Percentiles rank a stretch among this genome's conserved stretches.
Conservation (phyloP, 2,329 filamentous ascomycete species). For the Grosmannia serpens region DNA sequence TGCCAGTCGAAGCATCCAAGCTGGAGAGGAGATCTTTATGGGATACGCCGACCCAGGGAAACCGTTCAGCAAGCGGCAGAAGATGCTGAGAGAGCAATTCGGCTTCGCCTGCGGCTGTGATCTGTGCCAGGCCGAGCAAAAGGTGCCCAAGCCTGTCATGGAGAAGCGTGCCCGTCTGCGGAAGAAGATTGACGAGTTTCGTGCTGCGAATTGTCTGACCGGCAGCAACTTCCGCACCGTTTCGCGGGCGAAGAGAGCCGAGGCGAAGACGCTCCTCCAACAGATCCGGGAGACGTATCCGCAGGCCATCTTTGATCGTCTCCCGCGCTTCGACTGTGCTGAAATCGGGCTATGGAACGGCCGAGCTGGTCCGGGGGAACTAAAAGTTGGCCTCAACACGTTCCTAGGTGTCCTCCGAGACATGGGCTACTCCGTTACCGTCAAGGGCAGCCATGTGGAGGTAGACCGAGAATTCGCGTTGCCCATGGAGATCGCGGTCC, state of each 20-base stretch:
- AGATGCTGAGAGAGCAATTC: neutral
- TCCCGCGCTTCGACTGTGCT: constrained; percentile 1
- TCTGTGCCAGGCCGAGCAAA: neutral
- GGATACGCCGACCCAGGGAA: neutral
- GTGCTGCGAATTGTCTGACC: neutral
- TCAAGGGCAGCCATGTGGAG: neutral
- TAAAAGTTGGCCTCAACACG: neutral
- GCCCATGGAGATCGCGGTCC: neutral
- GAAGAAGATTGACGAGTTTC: neutral
- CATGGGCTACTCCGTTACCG: neutral
- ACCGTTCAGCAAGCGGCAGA: neutral
- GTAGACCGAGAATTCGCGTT: neutral
- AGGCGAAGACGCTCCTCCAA: neutral
- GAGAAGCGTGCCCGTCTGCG: neutral
- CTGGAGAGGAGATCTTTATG: constrained; percentile 5
- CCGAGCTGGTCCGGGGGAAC: no score
- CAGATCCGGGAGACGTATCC: neutral
- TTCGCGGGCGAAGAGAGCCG: neutral
- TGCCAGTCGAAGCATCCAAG: neutral
- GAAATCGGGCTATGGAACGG: neutral
- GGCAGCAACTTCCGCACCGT: neutral
- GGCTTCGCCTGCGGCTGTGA: constrained; percentile 5
- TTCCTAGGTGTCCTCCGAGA: constrained; percentile 2
- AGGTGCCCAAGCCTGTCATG: neutral
- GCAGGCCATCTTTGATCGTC: neutral